A percentile compares a stretch with the other conserved stretches of the same genome.
These are phyloP conservation scores for Myrica gale DNA, from an alignment of 306 rosid species.

Conservation along the genomic window DNA sequence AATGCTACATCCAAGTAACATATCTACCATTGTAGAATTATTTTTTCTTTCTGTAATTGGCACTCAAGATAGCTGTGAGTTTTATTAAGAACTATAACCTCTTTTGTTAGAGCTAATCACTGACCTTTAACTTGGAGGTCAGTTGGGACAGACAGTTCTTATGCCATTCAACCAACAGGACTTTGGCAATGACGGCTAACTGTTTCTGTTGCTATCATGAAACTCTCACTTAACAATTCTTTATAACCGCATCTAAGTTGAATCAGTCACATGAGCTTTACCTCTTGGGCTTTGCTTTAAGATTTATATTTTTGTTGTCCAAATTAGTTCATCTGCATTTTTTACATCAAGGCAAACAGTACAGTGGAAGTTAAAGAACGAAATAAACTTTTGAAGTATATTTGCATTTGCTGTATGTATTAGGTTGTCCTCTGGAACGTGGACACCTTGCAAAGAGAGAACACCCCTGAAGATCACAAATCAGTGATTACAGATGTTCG, in stretches of 20 bases:
- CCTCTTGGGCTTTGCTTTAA: not conserved
- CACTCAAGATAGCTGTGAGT: not conserved
- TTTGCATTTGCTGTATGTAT: slow-evolving; percentile 15
- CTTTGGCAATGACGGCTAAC: not conserved
- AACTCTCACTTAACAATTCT: not conserved
- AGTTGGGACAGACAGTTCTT: not conserved
- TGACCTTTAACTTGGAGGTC: not conserved
- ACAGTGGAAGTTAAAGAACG: not conserved
- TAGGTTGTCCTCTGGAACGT: slow-evolving; percentile 53
- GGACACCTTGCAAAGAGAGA: slow-evolving; percentile 42
- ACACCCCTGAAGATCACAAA: slow-evolving; percentile 51
- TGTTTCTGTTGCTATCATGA: not conserved
- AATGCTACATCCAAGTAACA: slow-evolving; percentile 14
- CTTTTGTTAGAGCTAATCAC: not conserved
- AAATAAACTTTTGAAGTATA: not conserved
- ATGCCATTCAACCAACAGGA: not conserved
- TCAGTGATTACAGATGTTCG: slow-evolving; percentile 48
- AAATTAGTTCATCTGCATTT: not conserved
- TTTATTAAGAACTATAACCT: not conserved
- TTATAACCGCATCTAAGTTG: not conserved
- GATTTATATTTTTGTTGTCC: not conserved
- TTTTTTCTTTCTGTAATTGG: not conserved
- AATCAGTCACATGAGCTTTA: not conserved
- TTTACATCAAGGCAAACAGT: not conserved
- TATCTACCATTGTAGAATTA: not conserved